Conservation (phyloP, 176 grass and related monocot genomes). For the Lolium rigidum region DNA sequence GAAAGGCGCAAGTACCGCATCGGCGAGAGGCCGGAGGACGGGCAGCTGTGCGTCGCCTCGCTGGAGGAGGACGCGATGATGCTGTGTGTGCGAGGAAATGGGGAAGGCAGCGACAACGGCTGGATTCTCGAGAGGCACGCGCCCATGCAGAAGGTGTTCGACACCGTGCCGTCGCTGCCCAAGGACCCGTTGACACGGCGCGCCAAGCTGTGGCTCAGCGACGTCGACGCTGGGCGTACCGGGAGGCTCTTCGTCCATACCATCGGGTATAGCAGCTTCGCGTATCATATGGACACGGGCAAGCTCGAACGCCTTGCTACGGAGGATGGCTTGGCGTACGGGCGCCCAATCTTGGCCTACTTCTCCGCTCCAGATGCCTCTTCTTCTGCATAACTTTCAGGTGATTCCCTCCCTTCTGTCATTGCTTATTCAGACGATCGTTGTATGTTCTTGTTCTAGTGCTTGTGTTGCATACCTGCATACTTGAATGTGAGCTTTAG, state of each 20-base stretch:
- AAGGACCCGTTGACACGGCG: background rate
- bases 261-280: background rate
- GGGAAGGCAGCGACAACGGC: constrained; percentile 1
- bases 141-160: background rate
- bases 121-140: constrained; percentile 15
- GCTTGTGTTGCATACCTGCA: background rate
- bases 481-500: background rate
- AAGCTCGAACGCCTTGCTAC: constrained; percentile 27
- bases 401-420: background rate
- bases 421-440: background rate
- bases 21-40: constrained; percentile 32
- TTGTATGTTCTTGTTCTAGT: background rate
- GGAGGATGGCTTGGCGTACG: constrained; percentile 3
- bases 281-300: constrained; percentile 5
- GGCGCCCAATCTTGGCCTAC: constrained; percentile 17
- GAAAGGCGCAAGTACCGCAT: constrained; percentile 17
- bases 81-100: background rate
- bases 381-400: background rate
- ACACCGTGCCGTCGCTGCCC: background rate
- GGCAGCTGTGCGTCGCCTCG: constrained; percentile 29
- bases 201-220: background rate
- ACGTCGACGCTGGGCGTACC: background rate
- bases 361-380: background rate
- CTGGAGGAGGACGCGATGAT: background rate
- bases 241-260: constrained; percentile 33